phyloP scores from a whole-genome alignment of 164 flowering plant species.

The Taxillus chinensis region DNA sequence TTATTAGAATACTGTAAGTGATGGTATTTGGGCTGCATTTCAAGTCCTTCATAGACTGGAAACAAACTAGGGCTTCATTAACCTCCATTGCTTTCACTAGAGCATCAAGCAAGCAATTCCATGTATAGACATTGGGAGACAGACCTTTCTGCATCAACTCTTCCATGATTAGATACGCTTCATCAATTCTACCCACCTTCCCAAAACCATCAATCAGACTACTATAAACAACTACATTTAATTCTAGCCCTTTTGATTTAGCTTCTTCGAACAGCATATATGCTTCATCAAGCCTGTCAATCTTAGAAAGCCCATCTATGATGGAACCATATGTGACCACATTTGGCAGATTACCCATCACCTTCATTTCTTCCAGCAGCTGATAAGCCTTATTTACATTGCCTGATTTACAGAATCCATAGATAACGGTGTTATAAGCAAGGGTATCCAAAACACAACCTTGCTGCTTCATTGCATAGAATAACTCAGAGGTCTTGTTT shows the following conservation, averaged over 20 bases:
- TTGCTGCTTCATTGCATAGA: constrained; percentile 76
- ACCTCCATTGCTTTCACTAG: constrained; percentile 82
- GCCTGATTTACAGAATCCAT: constrained; percentile 93
- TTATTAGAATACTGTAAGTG: constrained; percentile 74
- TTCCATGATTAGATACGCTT: constrained; percentile 86
- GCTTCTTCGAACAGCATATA: constrained; percentile 98
- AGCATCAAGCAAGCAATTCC: constrained; percentile 89
- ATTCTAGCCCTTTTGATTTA: constrained; percentile 50
- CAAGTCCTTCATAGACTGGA: constrained; percentile 76
- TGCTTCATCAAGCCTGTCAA: constrained; percentile 94
- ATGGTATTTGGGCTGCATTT: constrained; percentile 53
- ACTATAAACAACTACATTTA: constrained; percentile 68
- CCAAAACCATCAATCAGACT: constrained; percentile 94
- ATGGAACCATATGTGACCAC: constrained; percentile 91
- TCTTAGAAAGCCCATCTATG: constrained; percentile 85
- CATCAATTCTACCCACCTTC: constrained; percentile 88
- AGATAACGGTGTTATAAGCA: constrained; percentile 79
- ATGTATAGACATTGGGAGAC: constrained; percentile 71
- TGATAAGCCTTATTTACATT: constrained; percentile 86
- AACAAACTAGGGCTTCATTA: constrained; percentile 79
- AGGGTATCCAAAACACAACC: constrained; percentile 68
- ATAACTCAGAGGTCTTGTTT: constrained; percentile 60
- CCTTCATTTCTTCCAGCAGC: constrained; percentile 86
- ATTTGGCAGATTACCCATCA: constrained; percentile 59
- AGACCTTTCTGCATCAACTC: constrained; percentile 82